These are phyloP conservation scores for Pseudogymnoascus destructans DNA, from an alignment of 2,329 filamentous ascomycete genomes.

Conservation along the genomic window DNA sequence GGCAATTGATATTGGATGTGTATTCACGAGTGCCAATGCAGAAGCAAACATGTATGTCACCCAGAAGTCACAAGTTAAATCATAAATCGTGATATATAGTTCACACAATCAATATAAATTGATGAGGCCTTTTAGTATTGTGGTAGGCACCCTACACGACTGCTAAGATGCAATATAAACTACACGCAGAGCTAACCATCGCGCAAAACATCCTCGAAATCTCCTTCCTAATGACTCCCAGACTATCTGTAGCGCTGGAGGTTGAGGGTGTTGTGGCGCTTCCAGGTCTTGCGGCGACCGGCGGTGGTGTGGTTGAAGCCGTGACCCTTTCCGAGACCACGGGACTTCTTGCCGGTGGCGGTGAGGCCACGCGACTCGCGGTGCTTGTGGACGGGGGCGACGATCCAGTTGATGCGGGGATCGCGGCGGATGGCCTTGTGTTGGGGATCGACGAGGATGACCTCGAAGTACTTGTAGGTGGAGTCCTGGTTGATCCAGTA, in stretches of 20 bases:
- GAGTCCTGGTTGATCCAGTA: slow-evolving; percentile 99
- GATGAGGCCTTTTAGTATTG: slow-evolving; percentile 7
- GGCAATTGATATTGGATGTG: neutral
- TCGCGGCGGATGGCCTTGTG: slow-evolving; percentile 99
- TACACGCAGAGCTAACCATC: slow-evolving; percentile 7
- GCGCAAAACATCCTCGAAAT: slow-evolving; percentile 1
- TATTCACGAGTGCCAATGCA: neutral
- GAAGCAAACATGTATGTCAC: neutral
- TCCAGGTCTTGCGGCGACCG: slow-evolving; percentile 99
- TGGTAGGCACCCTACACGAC: slow-evolving; percentile 4
- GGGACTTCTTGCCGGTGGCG: slow-evolving; percentile 97
- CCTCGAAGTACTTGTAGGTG: slow-evolving; percentile 99
- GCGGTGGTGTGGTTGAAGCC: slow-evolving; percentile 97
- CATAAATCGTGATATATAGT: slow-evolving; percentile 10
- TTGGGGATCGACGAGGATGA: slow-evolving; percentile 98
- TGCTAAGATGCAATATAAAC: slow-evolving; percentile 7
- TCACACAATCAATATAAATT: slow-evolving; percentile 10
- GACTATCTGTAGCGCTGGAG: slow-evolving; percentile 92
- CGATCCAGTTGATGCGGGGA: slow-evolving; percentile 99
- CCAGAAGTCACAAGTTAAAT: neutral
- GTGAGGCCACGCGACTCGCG: slow-evolving; percentile 96
- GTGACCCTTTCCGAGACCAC: slow-evolving; percentile 98
- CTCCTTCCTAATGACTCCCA: neutral
- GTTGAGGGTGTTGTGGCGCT: slow-evolving; percentile 98
- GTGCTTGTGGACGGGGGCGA: slow-evolving; percentile 99